Conservation (phyloP, 2,329 filamentous ascomycete species). For the Stemphylium lycopersici region DNA sequence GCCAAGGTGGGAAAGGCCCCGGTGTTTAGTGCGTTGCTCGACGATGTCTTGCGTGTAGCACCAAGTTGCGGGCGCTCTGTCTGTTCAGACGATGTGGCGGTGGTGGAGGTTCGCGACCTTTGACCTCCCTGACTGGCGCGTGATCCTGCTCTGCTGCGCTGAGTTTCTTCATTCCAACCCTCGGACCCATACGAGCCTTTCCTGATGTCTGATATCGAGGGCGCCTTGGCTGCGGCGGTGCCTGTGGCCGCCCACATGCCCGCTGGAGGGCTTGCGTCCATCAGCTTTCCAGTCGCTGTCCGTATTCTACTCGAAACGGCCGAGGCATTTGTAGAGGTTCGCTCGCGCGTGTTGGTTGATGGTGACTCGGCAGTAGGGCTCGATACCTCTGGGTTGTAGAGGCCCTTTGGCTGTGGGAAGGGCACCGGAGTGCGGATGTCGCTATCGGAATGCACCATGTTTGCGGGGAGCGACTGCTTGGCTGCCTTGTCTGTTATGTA, state of each 20-base stretch:
- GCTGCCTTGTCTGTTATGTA: conserved; percentile 8
- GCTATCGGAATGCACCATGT: conserved; percentile 30
- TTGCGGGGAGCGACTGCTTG: background rate
- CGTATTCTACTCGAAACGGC: conserved; percentile 40
- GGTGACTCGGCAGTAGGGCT: conserved; percentile 21
- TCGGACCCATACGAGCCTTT: conserved; percentile 43
- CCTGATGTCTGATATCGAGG: conserved; percentile 52
- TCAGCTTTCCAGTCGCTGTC: conserved; percentile 45
- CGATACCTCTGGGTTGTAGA: conserved; percentile 15
- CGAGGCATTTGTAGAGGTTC: conserved; percentile 44
- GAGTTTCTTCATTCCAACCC: conserved; percentile 42
- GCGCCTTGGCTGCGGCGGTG: conserved; percentile 49
- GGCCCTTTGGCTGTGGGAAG: conserved; percentile 32
- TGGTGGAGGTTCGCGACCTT: conserved; percentile 12
- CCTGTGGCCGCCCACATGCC: conserved; percentile 56
- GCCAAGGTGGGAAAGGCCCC: conserved; percentile 41
- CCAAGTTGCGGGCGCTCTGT: conserved; percentile 1
- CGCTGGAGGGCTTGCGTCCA: conserved; percentile 47
- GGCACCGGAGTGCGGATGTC: conserved; percentile 34
- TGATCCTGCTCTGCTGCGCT: conserved; percentile 34
- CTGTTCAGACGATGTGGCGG: conserved; percentile 16
- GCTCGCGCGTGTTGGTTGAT: conserved; percentile 20
- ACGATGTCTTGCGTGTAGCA: conserved; percentile 17
- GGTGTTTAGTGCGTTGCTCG: conserved; percentile 19
- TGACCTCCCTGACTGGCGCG: conserved; percentile 33